phyloP scores from a whole-genome alignment of 139 green algal genomes.

The Tetradesmus obliquus region DNA sequence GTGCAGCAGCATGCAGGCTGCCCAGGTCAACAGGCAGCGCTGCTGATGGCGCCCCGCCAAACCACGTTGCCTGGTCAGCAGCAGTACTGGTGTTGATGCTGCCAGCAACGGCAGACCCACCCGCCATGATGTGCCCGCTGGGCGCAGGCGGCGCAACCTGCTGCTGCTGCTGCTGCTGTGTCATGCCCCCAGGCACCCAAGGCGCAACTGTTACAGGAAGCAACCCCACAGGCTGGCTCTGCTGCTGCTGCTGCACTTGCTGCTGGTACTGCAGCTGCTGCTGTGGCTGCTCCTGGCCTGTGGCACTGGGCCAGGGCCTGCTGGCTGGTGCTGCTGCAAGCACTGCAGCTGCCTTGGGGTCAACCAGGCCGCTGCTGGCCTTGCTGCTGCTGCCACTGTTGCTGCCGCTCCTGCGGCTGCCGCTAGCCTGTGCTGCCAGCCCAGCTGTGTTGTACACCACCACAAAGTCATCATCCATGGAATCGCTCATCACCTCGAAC shows the following conservation, averaged over 20 bases:
- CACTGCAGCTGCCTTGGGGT: slow-evolving; percentile 21
- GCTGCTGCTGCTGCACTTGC: slow-evolving; percentile 22
- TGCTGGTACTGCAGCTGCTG: neutral
- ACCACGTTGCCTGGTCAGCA: neutral
- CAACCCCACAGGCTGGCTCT: neutral
- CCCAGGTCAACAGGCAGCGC: neutral
- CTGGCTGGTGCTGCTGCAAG: slow-evolving; percentile 8
- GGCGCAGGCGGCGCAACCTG: neutral
- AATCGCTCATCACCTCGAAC: slow-evolving; percentile 6
- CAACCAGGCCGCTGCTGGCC: slow-evolving; percentile 45
- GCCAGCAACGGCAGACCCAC: neutral
- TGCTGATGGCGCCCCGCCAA: neutral
- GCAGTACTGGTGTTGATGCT: neutral
- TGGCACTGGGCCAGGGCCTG: neutral
- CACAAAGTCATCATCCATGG: slow-evolving; percentile 41
- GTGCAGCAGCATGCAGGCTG: slow-evolving; percentile 1
- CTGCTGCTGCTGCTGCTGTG: neutral
- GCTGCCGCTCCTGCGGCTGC: slow-evolving; percentile 32
- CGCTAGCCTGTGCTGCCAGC: neutral
- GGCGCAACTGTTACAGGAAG: neutral
- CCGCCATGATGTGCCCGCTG: neutral
- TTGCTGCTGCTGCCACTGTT: slow-evolving; percentile 50
- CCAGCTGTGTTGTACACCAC: slow-evolving; percentile 20
- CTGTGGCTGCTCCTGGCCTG: neutral
- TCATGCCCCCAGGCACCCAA: neutral